Percentiles rank a stretch among this genome's conserved stretches.
Evolutionary conservation across 495 filamentous ascomycete genomes (phyloP).

Genomic region (Aspergillus affinis): DNA sequence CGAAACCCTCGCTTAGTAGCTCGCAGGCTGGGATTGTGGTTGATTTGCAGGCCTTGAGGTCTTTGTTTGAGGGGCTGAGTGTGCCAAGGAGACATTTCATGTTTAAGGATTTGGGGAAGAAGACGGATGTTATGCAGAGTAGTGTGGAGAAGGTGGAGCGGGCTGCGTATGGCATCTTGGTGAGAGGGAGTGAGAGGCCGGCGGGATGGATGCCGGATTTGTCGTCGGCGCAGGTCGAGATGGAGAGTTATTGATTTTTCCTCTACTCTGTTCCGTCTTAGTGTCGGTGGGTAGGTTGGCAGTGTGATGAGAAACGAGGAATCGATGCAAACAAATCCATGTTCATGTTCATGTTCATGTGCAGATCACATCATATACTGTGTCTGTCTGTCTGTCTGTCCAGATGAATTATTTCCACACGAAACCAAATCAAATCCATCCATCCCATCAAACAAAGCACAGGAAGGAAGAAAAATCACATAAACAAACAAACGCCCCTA

Average conservation of each 20-base stretch:
- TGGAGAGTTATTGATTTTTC: slow-evolving; percentile 39
- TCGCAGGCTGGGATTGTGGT: slow-evolving; percentile 55
- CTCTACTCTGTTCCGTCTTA: slow-evolving; percentile 7
- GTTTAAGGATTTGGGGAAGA: slow-evolving; percentile 68
- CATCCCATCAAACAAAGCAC: too few species aligned
- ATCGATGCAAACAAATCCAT: background rate
- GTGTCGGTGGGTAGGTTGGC: background rate
- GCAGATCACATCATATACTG: background rate
- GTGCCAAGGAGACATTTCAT: slow-evolving; percentile 44
- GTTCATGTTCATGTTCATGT: background rate
- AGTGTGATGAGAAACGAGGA: background rate
- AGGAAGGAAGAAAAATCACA: too few species aligned
- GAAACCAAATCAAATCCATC: too few species aligned
- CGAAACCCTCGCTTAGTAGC: slow-evolving; percentile 12
- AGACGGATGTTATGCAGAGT: slow-evolving; percentile 79
- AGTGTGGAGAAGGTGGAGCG: slow-evolving; percentile 94
- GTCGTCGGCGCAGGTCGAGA: slow-evolving; percentile 40
- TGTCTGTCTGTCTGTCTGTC: background rate
- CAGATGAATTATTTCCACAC: background rate
- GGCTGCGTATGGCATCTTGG: slow-evolving; percentile 79
- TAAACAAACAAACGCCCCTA: too few species aligned
- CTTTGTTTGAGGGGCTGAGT: slow-evolving; percentile 69
- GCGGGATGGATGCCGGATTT: slow-evolving; percentile 91
- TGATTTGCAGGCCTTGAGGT: slow-evolving; percentile 73
- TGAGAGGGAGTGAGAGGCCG: slow-evolving; percentile 84